Evolutionary conservation across 306 rosid genomes (phyloP).

Genomic region (Calophaca sinica): DNA sequence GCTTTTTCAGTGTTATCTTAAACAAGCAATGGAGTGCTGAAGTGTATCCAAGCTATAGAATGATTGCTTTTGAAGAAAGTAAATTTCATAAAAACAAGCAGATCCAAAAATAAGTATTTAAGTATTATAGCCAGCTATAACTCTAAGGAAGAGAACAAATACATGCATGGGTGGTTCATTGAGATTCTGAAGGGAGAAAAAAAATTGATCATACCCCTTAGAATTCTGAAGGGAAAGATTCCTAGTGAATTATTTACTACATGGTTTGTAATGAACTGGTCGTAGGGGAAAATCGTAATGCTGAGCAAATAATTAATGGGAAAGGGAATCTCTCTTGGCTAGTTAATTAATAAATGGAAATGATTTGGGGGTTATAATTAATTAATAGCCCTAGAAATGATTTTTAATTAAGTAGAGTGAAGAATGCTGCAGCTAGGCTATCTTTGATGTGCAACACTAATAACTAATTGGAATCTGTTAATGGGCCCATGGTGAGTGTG

Average conservation of each 20-base stretch:
- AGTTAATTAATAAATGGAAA: conserved; percentile 39
- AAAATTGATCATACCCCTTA: not conserved
- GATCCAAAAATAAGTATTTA: not conserved
- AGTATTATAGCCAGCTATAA: conserved; percentile 1
- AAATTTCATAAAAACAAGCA: conserved; percentile 5
- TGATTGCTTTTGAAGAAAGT: conserved; percentile 43
- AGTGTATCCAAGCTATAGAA: conserved; percentile 22
- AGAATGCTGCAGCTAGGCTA: conserved; percentile 31
- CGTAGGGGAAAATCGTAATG: conserved; percentile 34
- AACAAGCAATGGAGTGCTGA: conserved; percentile 23
- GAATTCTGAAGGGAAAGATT: conserved; percentile 43
- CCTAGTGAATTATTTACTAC: conserved; percentile 30
- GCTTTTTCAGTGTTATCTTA: conserved; percentile 20
- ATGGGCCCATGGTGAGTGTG: conserved; percentile 44
- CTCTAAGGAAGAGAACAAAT: not conserved
- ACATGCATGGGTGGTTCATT: conserved; percentile 26
- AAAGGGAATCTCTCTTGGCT: conserved; percentile 41
- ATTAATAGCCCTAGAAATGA: conserved; percentile 25
- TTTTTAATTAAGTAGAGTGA: conserved; percentile 34
- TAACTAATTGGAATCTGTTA: conserved; percentile 40
- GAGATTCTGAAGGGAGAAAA: not conserved
- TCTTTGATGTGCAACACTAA: conserved; percentile 40
- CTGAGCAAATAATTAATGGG: conserved; percentile 33
- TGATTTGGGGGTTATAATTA: conserved; percentile 37
- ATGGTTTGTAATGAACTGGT: not conserved